Conservation (phyloP, 2,329 filamentous ascomycete genomes). For the Calonectria henricotiae region DNA sequence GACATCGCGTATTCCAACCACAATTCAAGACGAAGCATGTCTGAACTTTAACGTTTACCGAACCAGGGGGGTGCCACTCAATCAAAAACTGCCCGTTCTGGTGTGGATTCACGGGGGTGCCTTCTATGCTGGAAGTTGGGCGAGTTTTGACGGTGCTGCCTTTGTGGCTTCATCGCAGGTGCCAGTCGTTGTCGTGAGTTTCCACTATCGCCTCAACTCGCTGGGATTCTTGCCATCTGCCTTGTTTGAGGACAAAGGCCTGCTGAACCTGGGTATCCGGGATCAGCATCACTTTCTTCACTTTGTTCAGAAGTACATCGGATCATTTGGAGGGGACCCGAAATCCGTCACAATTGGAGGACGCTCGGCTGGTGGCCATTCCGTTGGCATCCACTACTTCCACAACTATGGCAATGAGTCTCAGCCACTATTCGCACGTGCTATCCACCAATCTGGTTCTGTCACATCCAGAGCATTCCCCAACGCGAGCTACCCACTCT, state of each 20-base stretch:
- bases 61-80: constrained; percentile 54
- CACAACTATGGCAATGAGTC: constrained; percentile 57
- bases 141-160: constrained; percentile 57
- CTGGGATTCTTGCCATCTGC: constrained; percentile 65
- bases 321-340: constrained; percentile 69
- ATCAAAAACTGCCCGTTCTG: constrained; percentile 58
- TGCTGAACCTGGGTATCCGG: constrained; percentile 69
- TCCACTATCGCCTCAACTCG: constrained; percentile 62
- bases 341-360: constrained; percentile 70
- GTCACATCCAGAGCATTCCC: constrained; percentile 59
- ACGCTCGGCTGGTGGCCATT: constrained; percentile 68
- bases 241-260: constrained; percentile 55
- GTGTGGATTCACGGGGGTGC: constrained; percentile 62
- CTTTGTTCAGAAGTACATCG: constrained; percentile 70
- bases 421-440: constrained; percentile 56
- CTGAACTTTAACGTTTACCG: constrained; percentile 62
- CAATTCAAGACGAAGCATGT: constrained; percentile 57
- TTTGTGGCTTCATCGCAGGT: constrained; percentile 56
- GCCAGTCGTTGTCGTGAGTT: constrained; percentile 62
- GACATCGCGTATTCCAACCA: constrained; percentile 33
- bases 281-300: constrained; percentile 69
- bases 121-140: constrained; percentile 56
- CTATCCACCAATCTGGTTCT: constrained; percentile 59
- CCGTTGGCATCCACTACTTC: constrained; percentile 59
- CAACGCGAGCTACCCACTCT: constrained; percentile 56